Conservation (phyloP, 2,329 filamentous ascomycete species). For the Geosmithia flava region DNA sequence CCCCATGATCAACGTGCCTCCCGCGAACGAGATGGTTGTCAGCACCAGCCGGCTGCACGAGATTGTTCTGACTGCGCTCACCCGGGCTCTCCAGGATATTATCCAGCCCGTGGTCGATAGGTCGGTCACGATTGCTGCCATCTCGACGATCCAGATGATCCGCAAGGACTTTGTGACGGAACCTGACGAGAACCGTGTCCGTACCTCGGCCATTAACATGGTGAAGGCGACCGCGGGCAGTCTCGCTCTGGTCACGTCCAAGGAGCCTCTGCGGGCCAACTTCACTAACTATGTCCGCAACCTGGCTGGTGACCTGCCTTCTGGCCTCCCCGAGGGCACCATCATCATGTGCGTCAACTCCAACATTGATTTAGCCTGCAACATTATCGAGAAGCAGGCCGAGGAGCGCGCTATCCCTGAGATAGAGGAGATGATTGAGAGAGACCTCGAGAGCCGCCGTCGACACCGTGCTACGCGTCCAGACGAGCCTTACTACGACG, state of each 20-base stretch:
- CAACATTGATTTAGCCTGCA: conserved; percentile 87
- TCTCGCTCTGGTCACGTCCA: conserved; percentile 92
- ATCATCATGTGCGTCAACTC: conserved; percentile 99
- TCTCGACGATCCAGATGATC: conserved; percentile 90
- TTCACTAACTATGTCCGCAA: conserved; percentile 92
- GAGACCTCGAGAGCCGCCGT: conserved; percentile 65
- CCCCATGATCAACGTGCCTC: conserved; percentile 67
- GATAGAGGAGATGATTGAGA: conserved; percentile 86
- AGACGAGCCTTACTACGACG: conserved; percentile 75
- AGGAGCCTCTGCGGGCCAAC: conserved; percentile 90
- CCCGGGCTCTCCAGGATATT: conserved; percentile 86
- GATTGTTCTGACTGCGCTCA: conserved; percentile 78
- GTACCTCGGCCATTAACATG: conserved; percentile 81
- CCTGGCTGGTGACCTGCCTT: conserved; percentile 55
- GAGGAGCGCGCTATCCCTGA: conserved; percentile 88
- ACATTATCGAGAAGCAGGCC: conserved; percentile 88
- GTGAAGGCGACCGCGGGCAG: conserved; percentile 91
- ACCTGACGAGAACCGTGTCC: conserved; percentile 74
- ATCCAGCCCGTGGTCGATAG: conserved; percentile 95
- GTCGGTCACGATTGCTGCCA: conserved; percentile 94
- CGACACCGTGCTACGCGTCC: conserved; percentile 64
- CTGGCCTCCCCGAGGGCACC: conserved; percentile 81
- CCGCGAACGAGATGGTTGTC: conserved; percentile 68
- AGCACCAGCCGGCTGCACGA: conserved; percentile 54
- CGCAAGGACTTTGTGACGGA: conserved; percentile 95